phyloP scores from a whole-genome alignment of 192 early-diverging fungal genomes.

The Coemansia sp. region DNA sequence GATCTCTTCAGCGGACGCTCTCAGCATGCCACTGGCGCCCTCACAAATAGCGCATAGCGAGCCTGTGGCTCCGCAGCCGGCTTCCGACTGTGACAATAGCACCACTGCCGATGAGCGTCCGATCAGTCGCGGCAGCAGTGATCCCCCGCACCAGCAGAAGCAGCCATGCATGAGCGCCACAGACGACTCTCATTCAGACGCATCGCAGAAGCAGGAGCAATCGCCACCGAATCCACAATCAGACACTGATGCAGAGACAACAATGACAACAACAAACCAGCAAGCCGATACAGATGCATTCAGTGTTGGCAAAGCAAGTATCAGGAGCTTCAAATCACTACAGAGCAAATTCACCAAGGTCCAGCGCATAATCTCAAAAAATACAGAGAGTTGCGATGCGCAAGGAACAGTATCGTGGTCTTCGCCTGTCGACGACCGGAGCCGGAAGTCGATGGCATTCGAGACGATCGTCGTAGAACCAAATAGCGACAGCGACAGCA shows the following conservation, averaged over 20 bases:
- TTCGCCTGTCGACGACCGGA: slow-evolving; percentile 26
- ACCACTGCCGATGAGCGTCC: neutral
- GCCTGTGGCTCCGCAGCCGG: neutral
- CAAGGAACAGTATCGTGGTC: slow-evolving; percentile 22
- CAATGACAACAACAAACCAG: neutral
- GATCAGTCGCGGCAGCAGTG: slow-evolving; percentile 7
- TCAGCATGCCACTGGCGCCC: slow-evolving; percentile 1
- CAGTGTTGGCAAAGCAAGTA: neutral
- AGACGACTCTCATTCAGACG: neutral
- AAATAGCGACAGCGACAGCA: neutral
- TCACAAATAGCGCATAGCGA: neutral
- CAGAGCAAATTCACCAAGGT: slow-evolving; percentile 5
- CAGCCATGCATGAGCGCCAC: neutral
- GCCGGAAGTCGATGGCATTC: slow-evolving; percentile 16
- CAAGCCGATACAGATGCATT: neutral
- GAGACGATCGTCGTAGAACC: slow-evolving; percentile 11
- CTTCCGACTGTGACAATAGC: neutral
- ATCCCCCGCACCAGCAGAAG: slow-evolving; percentile 3
- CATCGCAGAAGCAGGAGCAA: neutral
- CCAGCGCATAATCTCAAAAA: slow-evolving; percentile 2
- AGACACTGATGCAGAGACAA: neutral
- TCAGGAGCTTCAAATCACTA: neutral
- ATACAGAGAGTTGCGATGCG: slow-evolving; percentile 11
- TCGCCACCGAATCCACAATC: neutral
- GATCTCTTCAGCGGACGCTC: slow-evolving; percentile 1